phyloP scores from a whole-genome alignment of 805 yeast genomes.

The Spencermartinsiella europaea region DNA sequence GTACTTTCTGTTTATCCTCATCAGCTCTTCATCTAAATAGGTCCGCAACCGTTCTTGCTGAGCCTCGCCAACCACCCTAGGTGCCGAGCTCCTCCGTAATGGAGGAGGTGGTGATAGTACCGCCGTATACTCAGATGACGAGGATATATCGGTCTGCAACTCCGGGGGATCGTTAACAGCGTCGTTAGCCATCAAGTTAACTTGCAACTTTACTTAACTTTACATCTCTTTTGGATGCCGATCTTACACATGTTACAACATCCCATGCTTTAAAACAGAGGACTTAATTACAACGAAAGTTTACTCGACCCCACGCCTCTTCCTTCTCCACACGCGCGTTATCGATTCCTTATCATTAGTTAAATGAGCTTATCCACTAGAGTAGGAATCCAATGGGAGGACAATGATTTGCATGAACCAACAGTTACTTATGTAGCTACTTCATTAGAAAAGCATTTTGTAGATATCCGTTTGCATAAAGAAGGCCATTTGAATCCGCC shows the following conservation, averaged over 20 bases:
- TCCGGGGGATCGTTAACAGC: background rate
- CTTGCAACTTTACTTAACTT: background rate
- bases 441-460: constrained; percentile 41
- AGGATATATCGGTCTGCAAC: background rate
- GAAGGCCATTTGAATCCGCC: constrained; percentile 3
- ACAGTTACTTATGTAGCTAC: constrained; percentile 48
- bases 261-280: too few relatives aligned
- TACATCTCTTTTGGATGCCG: too few relatives aligned
- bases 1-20: constrained; percentile 21
- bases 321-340: too few relatives aligned
- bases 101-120: constrained; percentile 10
- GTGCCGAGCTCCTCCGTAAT: background rate
- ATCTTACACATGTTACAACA: too few relatives aligned
- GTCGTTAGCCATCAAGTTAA: background rate
- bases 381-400: constrained; percentile 48
- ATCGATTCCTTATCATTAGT: too few relatives aligned
- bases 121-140: background rate
- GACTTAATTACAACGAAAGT: too few relatives aligned
- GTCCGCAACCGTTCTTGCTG: constrained; percentile 19
- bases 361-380: constrained; percentile 39
- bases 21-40: constrained; percentile 22
- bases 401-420: constrained; percentile 37
- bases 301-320: too few relatives aligned
- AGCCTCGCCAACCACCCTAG: constrained; percentile 11
- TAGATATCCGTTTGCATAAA: constrained; percentile 37